Evolutionary conservation across 371 early-diverging fungal species (phyloP), one percentile per base, ranked within the genome.

Genomic region (Funneliformis caledonium): DNA sequence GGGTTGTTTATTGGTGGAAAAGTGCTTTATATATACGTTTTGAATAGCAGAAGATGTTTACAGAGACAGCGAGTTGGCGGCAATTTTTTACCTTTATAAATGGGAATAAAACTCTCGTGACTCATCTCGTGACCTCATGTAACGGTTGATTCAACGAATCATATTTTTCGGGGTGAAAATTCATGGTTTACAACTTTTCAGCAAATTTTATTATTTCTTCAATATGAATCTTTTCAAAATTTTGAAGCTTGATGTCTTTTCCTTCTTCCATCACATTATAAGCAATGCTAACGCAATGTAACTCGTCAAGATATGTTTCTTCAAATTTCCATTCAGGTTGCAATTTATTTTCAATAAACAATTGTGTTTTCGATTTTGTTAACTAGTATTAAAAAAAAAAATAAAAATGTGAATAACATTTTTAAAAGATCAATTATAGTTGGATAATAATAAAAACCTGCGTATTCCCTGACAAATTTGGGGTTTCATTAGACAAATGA

Each of bases 231-330:
- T 16, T 72, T 33, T 72, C 72, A 52, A 72, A 72, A 0, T 31
- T 26, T 72, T 50, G 50, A 48, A 16, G 19, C 5, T 47, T 43
- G 43, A 22, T 43, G 62, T 9, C 62, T 45, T 47, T 61, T 26
- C 19, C 26, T 19, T 76, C n/a, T 16, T 43, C 26, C 22, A 31
- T 7, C n/a, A 43, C 62, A 22, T 56, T 26, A 70, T 79, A 79
- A 43, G 72, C 22, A 42, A 79, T 56, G 11, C 47, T 12, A 37
- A 79, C 56, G 26, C 70, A 70, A 72, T 79, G 80, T 26, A n/a
- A 19, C 19, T 79, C 43, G 45, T 79, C 80, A 33, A 79, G 59
- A 79, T 70, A 79, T 60, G 19, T 8, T 42, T 79, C 80, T 70
- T 61, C 70, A 42, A 79, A 79, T 60, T 70, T 33, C 80, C 80